Percentiles rank a stretch among this genome's conserved stretches.
Conservation (phyloP, 1,139 yeast genomes). For the Wickerhamomyces sp. region DNA sequence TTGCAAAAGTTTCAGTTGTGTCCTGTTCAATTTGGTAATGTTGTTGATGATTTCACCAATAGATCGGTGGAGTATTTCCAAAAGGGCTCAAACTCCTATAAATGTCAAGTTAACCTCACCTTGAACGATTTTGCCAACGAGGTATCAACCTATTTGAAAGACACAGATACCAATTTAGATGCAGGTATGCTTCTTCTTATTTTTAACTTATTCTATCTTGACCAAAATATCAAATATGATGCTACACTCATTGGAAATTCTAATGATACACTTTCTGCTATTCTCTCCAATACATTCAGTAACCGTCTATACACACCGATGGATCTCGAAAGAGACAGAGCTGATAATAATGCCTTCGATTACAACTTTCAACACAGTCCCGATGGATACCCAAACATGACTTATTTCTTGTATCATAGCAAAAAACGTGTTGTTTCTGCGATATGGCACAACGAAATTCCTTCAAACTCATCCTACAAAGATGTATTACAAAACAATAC, state of each 20-base stretch:
- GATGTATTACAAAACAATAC: conserved; percentile 8
- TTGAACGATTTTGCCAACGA: conserved; percentile 34
- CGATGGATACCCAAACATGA: conserved; percentile 39
- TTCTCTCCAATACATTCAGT: conserved; percentile 18
- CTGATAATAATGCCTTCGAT: conserved; percentile 17
- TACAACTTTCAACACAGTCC: conserved; percentile 13
- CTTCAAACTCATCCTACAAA: conserved; percentile 16
- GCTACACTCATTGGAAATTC: conserved; percentile 5
- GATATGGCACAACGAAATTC: conserved; percentile 12
- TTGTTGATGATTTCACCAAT: conserved; percentile 1
- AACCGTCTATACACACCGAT: conserved; percentile 31
- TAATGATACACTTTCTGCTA: conserved; percentile 17
- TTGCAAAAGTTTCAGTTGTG: conserved; percentile 63
- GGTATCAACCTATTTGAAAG: conserved; percentile 36
- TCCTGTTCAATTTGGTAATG: conserved; percentile 36
- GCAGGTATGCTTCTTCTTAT: conserved; percentile 53
- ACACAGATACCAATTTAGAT: conserved; percentile 52
- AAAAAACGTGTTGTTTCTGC: conserved; percentile 37
- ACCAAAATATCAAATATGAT: conserved; percentile 3
- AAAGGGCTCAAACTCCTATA: conserved; percentile 1
- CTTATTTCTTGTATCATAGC: conserved; percentile 38
- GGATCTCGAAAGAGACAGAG: conserved; percentile 25
- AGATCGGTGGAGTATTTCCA: conserved; percentile 2
- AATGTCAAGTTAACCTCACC: conserved; percentile 43
- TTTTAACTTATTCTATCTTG: conserved; percentile 33